Evolutionary conservation across 495 filamentous ascomycete genomes (phyloP), one percentile per base, ranked within the genome.

Genomic region (Penicillium argentinense): DNA sequence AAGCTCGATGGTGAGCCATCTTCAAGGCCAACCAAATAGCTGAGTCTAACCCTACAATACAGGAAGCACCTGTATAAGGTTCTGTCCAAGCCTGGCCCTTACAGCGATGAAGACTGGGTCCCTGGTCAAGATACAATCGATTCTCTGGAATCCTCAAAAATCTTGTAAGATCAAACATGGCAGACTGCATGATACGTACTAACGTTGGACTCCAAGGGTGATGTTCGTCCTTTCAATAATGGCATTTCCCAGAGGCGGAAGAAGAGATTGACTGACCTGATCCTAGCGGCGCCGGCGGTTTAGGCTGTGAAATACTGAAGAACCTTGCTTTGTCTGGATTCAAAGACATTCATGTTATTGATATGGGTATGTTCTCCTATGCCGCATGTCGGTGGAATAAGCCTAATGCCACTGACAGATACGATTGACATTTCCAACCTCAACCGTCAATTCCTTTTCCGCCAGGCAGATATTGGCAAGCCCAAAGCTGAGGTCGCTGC

Each of bases 401-500:
- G 32, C 41, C 11, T 47, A 56, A 59, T 63, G 51, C 68, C 43
- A 12, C 18, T 24, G 8, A 29, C 51, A 89, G 88, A 95, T 61
- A 97, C 91, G 5, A 99, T 99, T 64, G 95, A 99, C 61, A 90
- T 99, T 43, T 96, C 90, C 18, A 99, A 99, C 67, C 79, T 99
- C 34, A 99, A 99, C 65, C 84, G 95, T 17, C 95, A 99, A 62
- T 99, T 99, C 63, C 81, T 99, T 37, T 99, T 99, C 66, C 89
- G 95, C 13, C 77, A 91, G 55, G 73, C 81, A 36, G 95, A 99
- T 62, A 91, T 99, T 18, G 93, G 95, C 25, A 91, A 88, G 53
- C 86, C 83, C 45, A 99, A 99, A 71, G 95, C 95, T 49, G 88
- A 91, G 53, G 86, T 95, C 39, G 95, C 95, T 7, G 95, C 95